Evolutionary conservation across 1,284 basidiomycete species (phyloP).

Genomic region (Ganoderma meredithae): DNA sequence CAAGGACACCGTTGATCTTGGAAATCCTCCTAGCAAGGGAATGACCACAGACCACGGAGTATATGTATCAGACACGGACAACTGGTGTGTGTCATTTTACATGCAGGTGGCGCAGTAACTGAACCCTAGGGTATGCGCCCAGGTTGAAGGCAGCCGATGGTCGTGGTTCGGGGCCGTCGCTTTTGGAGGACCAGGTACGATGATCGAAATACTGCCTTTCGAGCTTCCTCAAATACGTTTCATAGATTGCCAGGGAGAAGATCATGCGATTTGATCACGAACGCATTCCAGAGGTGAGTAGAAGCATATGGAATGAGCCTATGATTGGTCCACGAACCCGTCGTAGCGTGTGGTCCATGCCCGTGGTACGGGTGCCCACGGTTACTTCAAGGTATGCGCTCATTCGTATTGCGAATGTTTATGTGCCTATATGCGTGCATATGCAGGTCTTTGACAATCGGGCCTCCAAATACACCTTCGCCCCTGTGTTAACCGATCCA

Average conservation of each 20-base stretch:
- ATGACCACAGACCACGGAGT: conserved; percentile 72
- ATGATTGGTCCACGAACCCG: conserved; percentile 7
- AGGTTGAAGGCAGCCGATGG: conserved; percentile 64
- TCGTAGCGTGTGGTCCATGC: conserved; percentile 65
- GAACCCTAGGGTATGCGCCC: conserved; percentile 9
- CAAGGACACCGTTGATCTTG: conserved; percentile 49
- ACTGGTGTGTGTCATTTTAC: conserved; percentile 55
- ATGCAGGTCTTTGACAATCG: conserved; percentile 61
- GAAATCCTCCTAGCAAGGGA: conserved; percentile 41
- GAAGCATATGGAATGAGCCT: neutral
- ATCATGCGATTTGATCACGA: conserved; percentile 84
- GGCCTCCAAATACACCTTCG: conserved; percentile 70
- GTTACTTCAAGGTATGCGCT: conserved; percentile 64
- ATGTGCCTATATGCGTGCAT: neutral
- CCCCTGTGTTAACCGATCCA: conserved; percentile 76
- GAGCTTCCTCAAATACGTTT: neutral
- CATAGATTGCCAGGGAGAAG: conserved; percentile 67
- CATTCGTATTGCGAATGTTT: neutral
- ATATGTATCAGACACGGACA: conserved; percentile 67
- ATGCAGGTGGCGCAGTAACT: neutral
- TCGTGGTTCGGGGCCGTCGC: conserved; percentile 54
- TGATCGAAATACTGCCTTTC: neutral
- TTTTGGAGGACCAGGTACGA: conserved; percentile 67
- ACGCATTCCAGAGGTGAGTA: conserved; percentile 78
- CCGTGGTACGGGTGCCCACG: conserved; percentile 83